Evolutionary conservation across 2,329 filamentous ascomycete species (phyloP), one percentile per base, ranked within the genome.

Genomic region (Ophiostoma ulmi): DNA sequence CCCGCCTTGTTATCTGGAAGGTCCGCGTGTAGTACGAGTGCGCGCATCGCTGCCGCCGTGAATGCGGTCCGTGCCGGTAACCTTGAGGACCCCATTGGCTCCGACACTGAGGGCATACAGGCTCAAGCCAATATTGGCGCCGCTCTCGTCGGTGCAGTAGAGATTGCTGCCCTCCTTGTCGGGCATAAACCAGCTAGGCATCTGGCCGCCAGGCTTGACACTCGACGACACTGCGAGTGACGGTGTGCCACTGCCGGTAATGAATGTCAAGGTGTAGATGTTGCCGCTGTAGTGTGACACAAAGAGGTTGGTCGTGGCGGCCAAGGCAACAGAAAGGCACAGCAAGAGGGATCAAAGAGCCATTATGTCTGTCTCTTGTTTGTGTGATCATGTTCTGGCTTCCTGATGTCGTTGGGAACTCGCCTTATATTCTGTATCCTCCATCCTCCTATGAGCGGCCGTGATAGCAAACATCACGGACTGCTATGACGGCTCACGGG

Each of bases 11-110:
- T 79, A 87, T 83, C 75, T 78, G 79, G 78, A 85, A 85, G 74
- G 87, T 81, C 71, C 84, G 85, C 44, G 44, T 48, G 74, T 84
- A 80, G 5, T 81, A 81, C 22, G 83, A 80, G 77, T 88, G 86
- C 8, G 85, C 85, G 74, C 77, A 17, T 48, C 44, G 44, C 44
- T 48, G 44, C 44, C 44, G 14, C 44, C 44, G 17, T 48, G 20
- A 2, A 14, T 48, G 44, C 14, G 44, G 44, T 48, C 44, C 5
- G 44, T 48, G 17, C 14, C 44, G 17, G 44, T 20, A 5, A 48
- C 17, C 44, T 48, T 48, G 44, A 48, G 44, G 44, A 48, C 44
- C 5, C 44, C 44, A 17, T 48, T 48, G 1, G 44, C 44, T 6
- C 44, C 44, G 17, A 48, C 44, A 20, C 44, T 48, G 17, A 48